Conservation (phyloP, 2,329 filamentous ascomycete genomes). For the Epichloe sibirici region DNA sequence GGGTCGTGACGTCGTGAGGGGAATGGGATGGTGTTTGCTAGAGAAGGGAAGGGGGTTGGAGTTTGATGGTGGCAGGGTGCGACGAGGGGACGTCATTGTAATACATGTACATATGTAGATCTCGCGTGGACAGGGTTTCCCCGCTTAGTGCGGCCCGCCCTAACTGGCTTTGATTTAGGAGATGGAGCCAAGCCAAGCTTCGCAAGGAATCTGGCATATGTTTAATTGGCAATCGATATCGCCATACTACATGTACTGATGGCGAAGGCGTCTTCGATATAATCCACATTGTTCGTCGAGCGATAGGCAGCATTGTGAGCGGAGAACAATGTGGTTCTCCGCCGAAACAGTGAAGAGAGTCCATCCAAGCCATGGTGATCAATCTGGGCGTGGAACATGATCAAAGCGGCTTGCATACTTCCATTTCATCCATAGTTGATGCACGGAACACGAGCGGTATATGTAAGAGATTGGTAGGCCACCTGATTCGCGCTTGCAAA, state of each 20-base stretch:
- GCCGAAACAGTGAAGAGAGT: not conserved
- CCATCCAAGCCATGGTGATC: not conserved
- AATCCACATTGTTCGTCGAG: not conserved
- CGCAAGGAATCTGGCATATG: not conserved
- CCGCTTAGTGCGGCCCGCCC: not conserved
- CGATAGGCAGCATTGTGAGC: not conserved
- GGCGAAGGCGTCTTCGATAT: not conserved
- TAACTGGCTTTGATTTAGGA: no score
- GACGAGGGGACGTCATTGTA: not conserved
- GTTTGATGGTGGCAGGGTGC: not conserved
- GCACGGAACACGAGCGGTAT: not conserved
- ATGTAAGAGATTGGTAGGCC: not conserved
- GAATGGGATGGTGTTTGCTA: not conserved
- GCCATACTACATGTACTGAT: not conserved
- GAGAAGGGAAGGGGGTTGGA: not conserved
- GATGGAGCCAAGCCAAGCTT: not conserved
- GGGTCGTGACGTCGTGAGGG: not conserved
- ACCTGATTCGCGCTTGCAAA: not conserved
- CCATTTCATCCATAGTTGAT: not conserved
- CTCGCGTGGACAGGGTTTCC: not conserved
- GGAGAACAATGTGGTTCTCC: not conserved
- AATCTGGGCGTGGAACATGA: not conserved
- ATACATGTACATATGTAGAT: not conserved
- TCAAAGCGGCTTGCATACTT: not conserved
- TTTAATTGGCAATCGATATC: not conserved